A percentile compares a stretch with the other conserved stretches of the same genome.
phyloP scores from a whole-genome alignment of 192 early-diverging fungal genomes.

The Entophlyctis luteolus region DNA sequence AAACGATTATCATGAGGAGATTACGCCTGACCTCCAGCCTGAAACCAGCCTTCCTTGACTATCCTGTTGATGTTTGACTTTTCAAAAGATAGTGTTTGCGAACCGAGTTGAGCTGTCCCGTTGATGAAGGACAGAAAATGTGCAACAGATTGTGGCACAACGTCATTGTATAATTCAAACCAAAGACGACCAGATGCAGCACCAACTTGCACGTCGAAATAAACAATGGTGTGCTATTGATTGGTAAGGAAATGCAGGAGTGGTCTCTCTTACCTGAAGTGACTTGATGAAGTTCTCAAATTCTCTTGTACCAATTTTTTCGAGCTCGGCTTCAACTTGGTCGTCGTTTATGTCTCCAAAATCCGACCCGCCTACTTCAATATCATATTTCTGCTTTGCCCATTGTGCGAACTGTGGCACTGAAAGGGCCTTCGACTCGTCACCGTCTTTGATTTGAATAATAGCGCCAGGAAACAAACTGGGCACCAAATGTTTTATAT shows the following conservation, averaged over 20 bases:
- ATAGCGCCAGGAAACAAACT: slow-evolving; percentile 2
- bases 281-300: not conserved
- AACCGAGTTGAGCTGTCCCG: not conserved
- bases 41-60: slow-evolving; percentile 45
- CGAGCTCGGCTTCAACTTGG: not conserved
- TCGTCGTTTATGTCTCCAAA: slow-evolving; percentile 5
- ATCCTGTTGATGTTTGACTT: slow-evolving; percentile 17
- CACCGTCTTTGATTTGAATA: not conserved
- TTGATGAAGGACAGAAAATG: slow-evolving; percentile 36
- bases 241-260: not conserved
- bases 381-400: not conserved
- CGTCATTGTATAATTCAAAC: slow-evolving; percentile 34
- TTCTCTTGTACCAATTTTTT: not conserved
- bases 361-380: not conserved
- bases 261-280: not conserved
- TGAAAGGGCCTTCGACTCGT: not conserved
- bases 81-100: slow-evolving; percentile 10
- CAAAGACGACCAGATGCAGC: not conserved
- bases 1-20: not conserved
- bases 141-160: slow-evolving; percentile 28
- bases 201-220: slow-evolving; percentile 6
- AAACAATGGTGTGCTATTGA: not conserved
- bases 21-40: slow-evolving; percentile 36
- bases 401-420: not conserved
- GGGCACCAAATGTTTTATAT: slow-evolving; percentile 9